A percentile compares a stretch with the other conserved stretches of the same genome.
phyloP scores from a whole-genome alignment of 805 yeast species.

The Schwanniomyces sp. region DNA sequence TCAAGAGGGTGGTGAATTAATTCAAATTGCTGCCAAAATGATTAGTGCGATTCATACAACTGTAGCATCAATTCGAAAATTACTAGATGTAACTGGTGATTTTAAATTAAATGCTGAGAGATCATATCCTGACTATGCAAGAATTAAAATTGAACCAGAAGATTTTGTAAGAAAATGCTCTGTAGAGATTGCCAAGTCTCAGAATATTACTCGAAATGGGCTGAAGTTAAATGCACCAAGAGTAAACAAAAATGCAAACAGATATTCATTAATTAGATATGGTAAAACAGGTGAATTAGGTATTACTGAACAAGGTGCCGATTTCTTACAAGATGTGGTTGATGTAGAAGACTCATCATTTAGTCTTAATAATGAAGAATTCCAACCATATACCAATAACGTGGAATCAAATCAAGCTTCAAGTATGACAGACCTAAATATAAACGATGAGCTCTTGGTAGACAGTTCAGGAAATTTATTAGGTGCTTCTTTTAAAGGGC shows the following conservation, averaged over 20 bases:
- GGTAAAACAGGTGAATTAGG: constrained; percentile 52
- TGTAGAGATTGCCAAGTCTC: constrained; percentile 51
- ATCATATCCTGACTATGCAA: constrained; percentile 64
- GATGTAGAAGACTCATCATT: constrained; percentile 27
- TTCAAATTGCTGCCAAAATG: constrained; percentile 60
- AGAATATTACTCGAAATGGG: constrained; percentile 22
- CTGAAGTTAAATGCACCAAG: constrained; percentile 21
- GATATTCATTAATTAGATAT: constrained; percentile 51
- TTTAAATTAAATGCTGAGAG: constrained; percentile 59
- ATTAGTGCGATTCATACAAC: constrained; percentile 52
- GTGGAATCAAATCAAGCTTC: constrained; percentile 4
- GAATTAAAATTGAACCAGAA: constrained; percentile 56
- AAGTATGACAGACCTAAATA: constrained; percentile 9
- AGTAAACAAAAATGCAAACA: constrained; percentile 25
- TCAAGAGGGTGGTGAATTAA: constrained; percentile 65
- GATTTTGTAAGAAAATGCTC: constrained; percentile 64
- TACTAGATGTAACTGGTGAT: constrained; percentile 62
- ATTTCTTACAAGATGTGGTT: constrained; percentile 38
- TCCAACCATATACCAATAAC: constrained; percentile 30
- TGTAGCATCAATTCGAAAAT: constrained; percentile 48
- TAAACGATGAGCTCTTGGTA: constrained; percentile 49
- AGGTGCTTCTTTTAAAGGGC: constrained; percentile 72
- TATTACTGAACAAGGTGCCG: constrained; percentile 48
- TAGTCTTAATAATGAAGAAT: constrained; percentile 34
- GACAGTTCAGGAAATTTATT: constrained; percentile 52